Percentiles rank a stretch among this genome's conserved stretches.
phyloP scores from a whole-genome alignment of 768 basidiomycete species.

The Mycena filopes region DNA sequence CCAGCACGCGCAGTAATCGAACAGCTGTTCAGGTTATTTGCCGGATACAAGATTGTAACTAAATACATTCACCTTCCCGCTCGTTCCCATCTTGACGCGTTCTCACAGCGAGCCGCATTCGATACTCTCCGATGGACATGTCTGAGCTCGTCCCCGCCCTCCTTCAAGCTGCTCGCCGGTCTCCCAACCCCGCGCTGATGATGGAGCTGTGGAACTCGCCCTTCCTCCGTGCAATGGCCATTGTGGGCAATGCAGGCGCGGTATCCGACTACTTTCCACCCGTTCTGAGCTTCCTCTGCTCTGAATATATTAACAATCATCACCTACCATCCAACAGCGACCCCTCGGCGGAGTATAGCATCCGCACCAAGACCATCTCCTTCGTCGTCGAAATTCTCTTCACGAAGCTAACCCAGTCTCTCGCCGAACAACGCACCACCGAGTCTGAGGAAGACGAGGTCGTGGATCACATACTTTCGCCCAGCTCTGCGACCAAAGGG shows the following conservation, averaged over 20 bases:
- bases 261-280: slow-evolving; percentile 8
- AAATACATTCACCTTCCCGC: too few relatives aligned
- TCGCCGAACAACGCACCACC: background rate
- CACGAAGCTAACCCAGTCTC: background rate
- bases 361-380: slow-evolving; percentile 25
- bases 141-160: slow-evolving; percentile 18
- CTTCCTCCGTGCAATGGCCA: slow-evolving; percentile 24
- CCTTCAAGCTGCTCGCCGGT: slow-evolving; percentile 14
- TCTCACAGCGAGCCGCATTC: slow-evolving; percentile 22
- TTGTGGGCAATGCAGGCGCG: slow-evolving; percentile 19
- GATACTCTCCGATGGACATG: slow-evolving; percentile 21
- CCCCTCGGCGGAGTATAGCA: slow-evolving; percentile 9
- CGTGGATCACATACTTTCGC: slow-evolving; percentile 5
- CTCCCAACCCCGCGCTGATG: background rate
- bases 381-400: slow-evolving; percentile 26
- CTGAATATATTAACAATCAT: slow-evolving; percentile 23
- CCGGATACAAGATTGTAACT: slow-evolving; percentile 23
- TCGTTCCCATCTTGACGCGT: background rate
- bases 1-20: slow-evolving; percentile 26
- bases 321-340: slow-evolving; percentile 28
- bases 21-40: slow-evolving; percentile 25
- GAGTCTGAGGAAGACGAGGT: slow-evolving; percentile 10
- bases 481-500: background rate
- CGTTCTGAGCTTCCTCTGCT: slow-evolving; percentile 16
- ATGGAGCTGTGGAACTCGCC: slow-evolving; percentile 19